A percentile compares a stretch with the other conserved stretches of the same genome.
Conservation (phyloP, 345 rosid species). For the Diplotaxis tenuifolia region DNA sequence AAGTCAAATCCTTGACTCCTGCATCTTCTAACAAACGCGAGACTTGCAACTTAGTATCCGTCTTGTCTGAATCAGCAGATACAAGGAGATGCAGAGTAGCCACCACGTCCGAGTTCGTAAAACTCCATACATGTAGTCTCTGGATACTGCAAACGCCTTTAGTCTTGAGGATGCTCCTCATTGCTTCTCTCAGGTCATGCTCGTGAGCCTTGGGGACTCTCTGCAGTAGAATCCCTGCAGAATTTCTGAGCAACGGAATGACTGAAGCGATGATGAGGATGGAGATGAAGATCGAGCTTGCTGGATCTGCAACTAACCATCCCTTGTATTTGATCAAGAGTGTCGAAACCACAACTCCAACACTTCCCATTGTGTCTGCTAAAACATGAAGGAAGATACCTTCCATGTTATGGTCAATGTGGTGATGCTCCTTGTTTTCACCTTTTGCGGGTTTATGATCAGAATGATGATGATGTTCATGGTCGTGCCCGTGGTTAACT, state of each 20-base stretch:
- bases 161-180: conserved; percentile 48
- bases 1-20: conserved; percentile 80
- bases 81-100: conserved; percentile 80
- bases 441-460: conserved; percentile 14
- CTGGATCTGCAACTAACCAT: conserved; percentile 99
- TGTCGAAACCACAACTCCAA: conserved; percentile 93
- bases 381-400: conserved; percentile 93
- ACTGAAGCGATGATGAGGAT: conserved; percentile 77
- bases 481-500: conserved; percentile 6
- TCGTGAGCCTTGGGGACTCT: conserved; percentile 82
- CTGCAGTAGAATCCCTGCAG: conserved; percentile 86
- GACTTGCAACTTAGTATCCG: conserved; percentile 52
- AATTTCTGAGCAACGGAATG: conserved; percentile 84
- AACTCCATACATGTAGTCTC: conserved; percentile 85
- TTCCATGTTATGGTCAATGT: conserved; percentile 98
- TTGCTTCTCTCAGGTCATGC: conserved; percentile 52
- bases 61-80: conserved; percentile 58
- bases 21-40: conserved; percentile 62
- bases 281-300: conserved; percentile 91
- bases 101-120: conserved; percentile 74
- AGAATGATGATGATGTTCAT: conserved; percentile 31
- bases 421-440: conserved; percentile 43
- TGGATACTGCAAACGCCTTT: conserved; percentile 65
- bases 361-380: conserved; percentile 97
- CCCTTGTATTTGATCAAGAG: conserved; percentile 91